Evolutionary conservation across 2,329 filamentous ascomycete species (phyloP).

Genomic region (Penicillium sp.): DNA sequence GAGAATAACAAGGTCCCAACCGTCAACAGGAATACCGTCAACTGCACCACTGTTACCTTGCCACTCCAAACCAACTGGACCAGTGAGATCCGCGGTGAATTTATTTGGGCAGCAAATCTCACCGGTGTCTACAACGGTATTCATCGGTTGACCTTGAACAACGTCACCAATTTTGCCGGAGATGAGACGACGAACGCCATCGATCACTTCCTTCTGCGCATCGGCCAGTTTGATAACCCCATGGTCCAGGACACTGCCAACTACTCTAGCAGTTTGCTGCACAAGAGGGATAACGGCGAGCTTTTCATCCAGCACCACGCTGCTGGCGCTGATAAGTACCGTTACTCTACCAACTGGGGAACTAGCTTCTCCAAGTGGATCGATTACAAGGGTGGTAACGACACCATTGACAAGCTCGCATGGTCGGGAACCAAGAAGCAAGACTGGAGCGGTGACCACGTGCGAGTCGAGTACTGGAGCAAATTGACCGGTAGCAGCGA

Average conservation of each 20-base stretch:
- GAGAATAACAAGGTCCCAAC: constrained; percentile 46
- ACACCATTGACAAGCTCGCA: constrained; percentile 47
- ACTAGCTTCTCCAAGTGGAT: constrained; percentile 61
- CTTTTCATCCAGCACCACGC: constrained; percentile 59
- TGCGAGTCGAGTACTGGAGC: constrained; percentile 66
- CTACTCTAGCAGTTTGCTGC: constrained; percentile 58
- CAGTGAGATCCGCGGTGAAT: constrained; percentile 56
- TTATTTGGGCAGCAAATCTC: constrained; percentile 55
- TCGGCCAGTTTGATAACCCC: constrained; percentile 60
- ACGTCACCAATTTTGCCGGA: constrained; percentile 48
- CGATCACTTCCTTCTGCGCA: constrained; percentile 64
- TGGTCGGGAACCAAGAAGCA: constrained; percentile 62
- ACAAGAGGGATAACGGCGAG: constrained; percentile 43
- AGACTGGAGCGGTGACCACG: constrained; percentile 62
- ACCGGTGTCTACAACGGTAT: constrained; percentile 62
- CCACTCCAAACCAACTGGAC: constrained; percentile 40
- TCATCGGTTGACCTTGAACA: constrained; percentile 59
- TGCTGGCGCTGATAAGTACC: constrained; percentile 62
- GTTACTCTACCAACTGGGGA: constrained; percentile 65
- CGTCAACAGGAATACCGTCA: constrained; percentile 46
- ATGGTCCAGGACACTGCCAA: constrained; percentile 61
- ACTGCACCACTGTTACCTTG: constrained; percentile 45
- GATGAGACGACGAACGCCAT: constrained; percentile 50
- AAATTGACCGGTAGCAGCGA: constrained; percentile 59
- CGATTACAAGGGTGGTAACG: constrained; percentile 55